These are phyloP conservation scores for Alternaria brassicicola DNA, from an alignment of 2,329 filamentous ascomycete species.

Conservation along the genomic window DNA sequence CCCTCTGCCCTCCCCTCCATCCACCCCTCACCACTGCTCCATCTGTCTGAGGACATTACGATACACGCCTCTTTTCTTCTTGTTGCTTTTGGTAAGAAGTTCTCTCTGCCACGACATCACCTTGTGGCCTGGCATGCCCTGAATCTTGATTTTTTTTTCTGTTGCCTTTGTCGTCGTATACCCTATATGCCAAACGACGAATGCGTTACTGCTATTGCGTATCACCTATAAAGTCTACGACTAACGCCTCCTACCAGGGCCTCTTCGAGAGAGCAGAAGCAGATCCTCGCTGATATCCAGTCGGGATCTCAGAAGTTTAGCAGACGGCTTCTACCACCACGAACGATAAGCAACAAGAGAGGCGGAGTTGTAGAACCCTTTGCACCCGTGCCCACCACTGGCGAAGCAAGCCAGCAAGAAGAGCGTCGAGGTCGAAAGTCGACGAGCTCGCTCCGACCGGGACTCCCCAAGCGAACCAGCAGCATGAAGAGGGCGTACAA, in stretches of 20 bases:
- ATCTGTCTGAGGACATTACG: background rate
- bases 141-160: slow-evolving; percentile 6
- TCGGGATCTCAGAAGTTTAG: slow-evolving; percentile 47
- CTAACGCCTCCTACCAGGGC: slow-evolving; percentile 33
- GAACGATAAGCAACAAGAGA: slow-evolving; percentile 28
- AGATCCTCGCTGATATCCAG: slow-evolving; percentile 49
- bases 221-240: slow-evolving; percentile 1
- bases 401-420: slow-evolving; percentile 32
- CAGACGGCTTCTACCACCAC: slow-evolving; percentile 35
- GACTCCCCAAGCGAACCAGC: slow-evolving; percentile 46
- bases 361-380: slow-evolving; percentile 35
- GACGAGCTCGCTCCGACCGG: slow-evolving; percentile 38
- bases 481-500: slow-evolving; percentile 51
- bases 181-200: background rate
- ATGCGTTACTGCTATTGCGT: slow-evolving; percentile 10
- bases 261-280: slow-evolving; percentile 46
- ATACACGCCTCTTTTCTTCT: background rate
- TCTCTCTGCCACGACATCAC: background rate
- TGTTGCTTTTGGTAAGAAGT: slow-evolving; percentile 18
- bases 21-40: slow-evolving; percentile 12
- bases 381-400: slow-evolving; percentile 39
- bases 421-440: slow-evolving; percentile 44
- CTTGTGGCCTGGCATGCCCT: background rate
- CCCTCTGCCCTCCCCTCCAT: slow-evolving; percentile 9
- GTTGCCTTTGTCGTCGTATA: background rate